Base-by-base conservation (phyloP, 2,329 filamentous ascomycete species). In the Curvularia eragrostidis region DNA sequence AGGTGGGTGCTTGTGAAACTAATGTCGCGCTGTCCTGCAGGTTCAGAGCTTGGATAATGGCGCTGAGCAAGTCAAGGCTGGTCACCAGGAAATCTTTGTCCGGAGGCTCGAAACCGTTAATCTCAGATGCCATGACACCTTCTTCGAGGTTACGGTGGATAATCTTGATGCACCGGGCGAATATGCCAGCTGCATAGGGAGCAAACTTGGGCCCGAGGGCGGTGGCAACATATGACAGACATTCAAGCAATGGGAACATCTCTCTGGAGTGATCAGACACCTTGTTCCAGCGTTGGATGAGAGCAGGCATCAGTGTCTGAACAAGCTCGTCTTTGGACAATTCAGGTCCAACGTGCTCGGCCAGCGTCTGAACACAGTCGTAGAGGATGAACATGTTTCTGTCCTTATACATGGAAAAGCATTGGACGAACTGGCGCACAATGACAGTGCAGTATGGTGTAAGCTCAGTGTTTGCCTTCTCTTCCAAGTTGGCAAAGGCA, bases 331-430 rank as follows among this genome's bases (percentile, higher is more conserved):
- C 90, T 60, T 87, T 84, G n/a, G 92, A 90, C 64, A 99, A 83
- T 32, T 90, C 87, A 6, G 89, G 87, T 10, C 92, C 93, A 53
- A 98, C 90, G 71, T 92, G 90, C 77, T 99, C 95, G 3, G 95
- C 95, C 56, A 99, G 82, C 0, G 95, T 99, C 80, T 99, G 95
- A 32, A 99, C 91, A 76, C 95, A 98, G 79, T 99, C 95, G 80
- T 99, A 99, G 32, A 99, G 86, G 53, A 98, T 96, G 80, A 96
- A 97, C 87, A 98, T 97, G 80, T 99, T 99, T 71, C 92, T 89
- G 78, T 98, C 94, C 83, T 99, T 98, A 86, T 98, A 99, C 78
- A 91, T 93, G 52, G 83, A 85, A 78, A 99, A 99, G 77, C 95
- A 99, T 59, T 85, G 84, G 51, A 97, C 93, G 71, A 94, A 98